A percentile compares a stretch with the other conserved stretches of the same genome.
phyloP scores from a whole-genome alignment of 257 asterid genomes.

The Plantago major region DNA sequence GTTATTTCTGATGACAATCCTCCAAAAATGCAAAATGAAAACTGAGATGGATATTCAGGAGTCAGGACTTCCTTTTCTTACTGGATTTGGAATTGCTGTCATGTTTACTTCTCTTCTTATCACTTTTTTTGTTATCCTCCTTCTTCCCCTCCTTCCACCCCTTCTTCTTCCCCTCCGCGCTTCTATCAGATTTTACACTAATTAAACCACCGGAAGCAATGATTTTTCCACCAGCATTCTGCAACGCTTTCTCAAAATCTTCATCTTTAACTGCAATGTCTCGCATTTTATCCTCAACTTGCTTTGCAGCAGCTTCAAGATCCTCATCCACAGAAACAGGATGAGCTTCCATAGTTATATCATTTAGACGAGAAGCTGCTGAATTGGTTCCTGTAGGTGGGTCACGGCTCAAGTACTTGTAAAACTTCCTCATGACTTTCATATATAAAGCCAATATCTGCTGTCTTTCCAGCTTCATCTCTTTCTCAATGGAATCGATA shows the following conservation, averaged over 20 bases:
- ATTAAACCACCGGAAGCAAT: constrained; percentile 44
- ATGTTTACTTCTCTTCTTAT: constrained; percentile 53
- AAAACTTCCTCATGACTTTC: constrained; percentile 73
- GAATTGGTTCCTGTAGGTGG: constrained; percentile 43
- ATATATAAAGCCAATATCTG: constrained; percentile 61
- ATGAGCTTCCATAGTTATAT: constrained; percentile 74
- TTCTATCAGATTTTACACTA: constrained; percentile 59
- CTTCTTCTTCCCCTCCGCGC: constrained; percentile 27
- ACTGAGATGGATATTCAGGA: not conserved
- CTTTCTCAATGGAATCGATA: constrained; percentile 54
- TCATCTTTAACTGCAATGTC: constrained; percentile 49
- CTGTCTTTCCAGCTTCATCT: constrained; percentile 68
- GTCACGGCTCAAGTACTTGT: constrained; percentile 42
- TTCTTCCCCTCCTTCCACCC: constrained; percentile 33
- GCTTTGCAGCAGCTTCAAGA: constrained; percentile 62
- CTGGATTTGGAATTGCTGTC: constrained; percentile 47
- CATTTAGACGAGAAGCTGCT: constrained; percentile 49
- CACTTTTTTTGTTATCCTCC: constrained; percentile 25
- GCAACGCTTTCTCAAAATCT: constrained; percentile 73
- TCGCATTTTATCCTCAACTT: constrained; percentile 64
- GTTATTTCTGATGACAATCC: not conserved
- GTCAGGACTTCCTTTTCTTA: constrained; percentile 48
- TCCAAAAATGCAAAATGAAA: not conserved
- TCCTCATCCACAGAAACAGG: constrained; percentile 78
- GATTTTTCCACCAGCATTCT: constrained; percentile 39